Base-by-base conservation (phyloP, 805 yeast species). In the Zygotorulaspora chibaensis region DNA sequence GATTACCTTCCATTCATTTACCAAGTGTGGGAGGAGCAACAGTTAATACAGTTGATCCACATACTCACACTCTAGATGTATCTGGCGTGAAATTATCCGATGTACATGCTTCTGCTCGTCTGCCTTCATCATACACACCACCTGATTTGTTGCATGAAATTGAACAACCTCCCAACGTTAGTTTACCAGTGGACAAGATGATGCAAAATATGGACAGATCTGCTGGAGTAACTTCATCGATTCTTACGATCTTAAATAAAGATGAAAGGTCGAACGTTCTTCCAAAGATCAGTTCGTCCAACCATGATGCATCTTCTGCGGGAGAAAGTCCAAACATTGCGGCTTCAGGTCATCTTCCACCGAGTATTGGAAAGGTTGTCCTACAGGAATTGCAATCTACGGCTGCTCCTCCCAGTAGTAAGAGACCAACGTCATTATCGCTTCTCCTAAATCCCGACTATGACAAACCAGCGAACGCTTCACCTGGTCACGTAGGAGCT, bases 1-100 rank as follows among this genome's bases (percentile, higher is more conserved):
- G 63, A 11, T 40, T 61, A 36, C 68, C 69, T 1, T 61, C 67
- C 3, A 62, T 65, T 27, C 62, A 62, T 23, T 45, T 63, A 3
- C 54, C 52, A n/a, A 28, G 30, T 11, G 27, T 15, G 12, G 48
- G 48, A 13, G 30, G 38, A 10, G 12, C 20, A 25, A 7, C 37
- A 8, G 13, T 35, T 8, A 41, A 35, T 23, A 17, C 33, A n/a
- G n/a, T 33, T 8, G 39, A 28, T 31, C 38, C 31, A 40, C 48
- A 13, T 25, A 40, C 29, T 7, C 43, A 23, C 3, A 8, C 13
- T 11, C 9, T 9, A 6, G 36, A 33, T n/a, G 7, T 11, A 10
- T 7, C 36, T 10, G 16, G 20, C 4, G 5, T 20, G 13, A 6
- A n/a, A 13, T 33, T 33, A 4, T 6, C 7, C 9, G 36, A 33